A percentile compares a stretch with the other conserved stretches of the same genome.
phyloP scores from a whole-genome alignment of 371 early-diverging fungal genomes.

The Neoconidiobolus thromboides region DNA sequence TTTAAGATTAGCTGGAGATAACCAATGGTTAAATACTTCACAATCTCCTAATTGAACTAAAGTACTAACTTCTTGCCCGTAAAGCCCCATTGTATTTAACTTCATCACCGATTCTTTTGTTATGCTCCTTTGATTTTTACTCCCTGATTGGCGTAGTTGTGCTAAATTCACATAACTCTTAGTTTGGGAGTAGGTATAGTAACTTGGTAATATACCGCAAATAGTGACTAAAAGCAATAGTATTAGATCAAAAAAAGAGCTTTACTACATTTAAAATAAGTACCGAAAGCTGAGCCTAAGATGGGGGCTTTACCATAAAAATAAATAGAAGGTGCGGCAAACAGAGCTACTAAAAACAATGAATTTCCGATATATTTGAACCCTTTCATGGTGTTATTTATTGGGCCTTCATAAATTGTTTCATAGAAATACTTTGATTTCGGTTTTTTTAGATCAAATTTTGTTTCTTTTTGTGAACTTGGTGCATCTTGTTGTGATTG shows the following conservation, averaged over 20 bases:
- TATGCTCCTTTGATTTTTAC: no score
- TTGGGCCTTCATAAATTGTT: neutral
- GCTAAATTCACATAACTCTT: neutral
- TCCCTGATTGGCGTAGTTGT: no score
- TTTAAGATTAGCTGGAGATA: no score
- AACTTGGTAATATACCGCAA: neutral
- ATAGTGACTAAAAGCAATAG: neutral
- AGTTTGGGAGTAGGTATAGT: neutral
- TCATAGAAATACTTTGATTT: no score
- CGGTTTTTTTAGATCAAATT: no score
- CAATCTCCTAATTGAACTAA: no score
- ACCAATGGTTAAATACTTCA: no score
- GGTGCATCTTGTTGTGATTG: no score
- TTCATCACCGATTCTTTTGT: no score
- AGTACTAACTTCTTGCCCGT: no score
- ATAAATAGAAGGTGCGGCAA: neutral
- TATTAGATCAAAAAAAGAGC: neutral
- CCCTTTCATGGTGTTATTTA: neutral
- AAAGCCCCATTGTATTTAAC: no score
- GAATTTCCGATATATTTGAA: neutral
- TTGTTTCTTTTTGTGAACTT: no score
- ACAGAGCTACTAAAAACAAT: neutral
- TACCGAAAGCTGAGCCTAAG: neutral
- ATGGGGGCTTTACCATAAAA: neutral
- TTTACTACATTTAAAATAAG: neutral